Base-by-base conservation (phyloP, 768 basidiomycete species). In the Termitomyces sp. region DNA sequence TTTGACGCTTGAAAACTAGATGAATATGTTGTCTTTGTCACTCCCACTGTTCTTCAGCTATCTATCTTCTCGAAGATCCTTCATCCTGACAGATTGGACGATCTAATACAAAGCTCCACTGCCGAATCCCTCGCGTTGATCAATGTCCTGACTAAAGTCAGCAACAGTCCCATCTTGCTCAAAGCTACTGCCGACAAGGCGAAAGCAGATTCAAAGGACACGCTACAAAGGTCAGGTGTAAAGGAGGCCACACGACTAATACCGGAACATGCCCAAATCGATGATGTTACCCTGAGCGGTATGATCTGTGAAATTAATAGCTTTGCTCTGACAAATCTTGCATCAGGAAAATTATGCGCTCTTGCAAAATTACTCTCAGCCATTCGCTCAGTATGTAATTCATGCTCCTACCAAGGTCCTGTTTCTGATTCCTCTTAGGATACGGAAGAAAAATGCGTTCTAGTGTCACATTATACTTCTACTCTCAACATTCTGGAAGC, bases 21-120 rank as follows among this genome's bases (percentile, higher is more conserved):
- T 67, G 97, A 99, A 84, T 98, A 96, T 67, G 90, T 96, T n/a
- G 86, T 98, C n/a, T 98, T 98, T 69, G 79, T 97, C 31, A 86
- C 86, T 5, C 96, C 97, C 0, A 95, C 94, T 0, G 48, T 72
- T n/a, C 73, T 97, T 17, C 96, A 99, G 64, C 70, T 91, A 6
- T 76, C 82, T 12, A 87, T 98, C 64, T 93, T 95, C 65, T 74
- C 77, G 10, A 84, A 79, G 42, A 85, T 98, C 11, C 81, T 99
- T 7, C 78, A 84, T 29, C 85, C 87, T 0, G 83, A 86, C 50
- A 83, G 83, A 57, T 70, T 95, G 27, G 83, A 87, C 58, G 79
- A 81, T 48, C 73, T 95, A 6, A 81, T 88, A 27, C 79, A 86
- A 62, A 82, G 85, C 49, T 84, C 84, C 0, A 90, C 87, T 0